Evolutionary conservation across 768 basidiomycete species (phyloP).

Genomic region (Polyporus arcularius): DNA sequence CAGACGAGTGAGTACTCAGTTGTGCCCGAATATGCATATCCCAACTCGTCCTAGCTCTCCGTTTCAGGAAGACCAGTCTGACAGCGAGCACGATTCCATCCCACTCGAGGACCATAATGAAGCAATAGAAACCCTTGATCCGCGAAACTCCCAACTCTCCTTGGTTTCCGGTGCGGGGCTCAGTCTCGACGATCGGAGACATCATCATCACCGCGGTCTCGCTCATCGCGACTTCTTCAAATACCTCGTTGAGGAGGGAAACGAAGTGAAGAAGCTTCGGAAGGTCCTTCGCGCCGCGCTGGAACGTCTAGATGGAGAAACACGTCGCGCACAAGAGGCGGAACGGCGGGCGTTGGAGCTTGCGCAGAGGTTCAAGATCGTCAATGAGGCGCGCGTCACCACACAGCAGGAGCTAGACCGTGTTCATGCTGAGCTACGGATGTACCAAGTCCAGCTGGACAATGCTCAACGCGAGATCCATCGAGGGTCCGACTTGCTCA

Average conservation of each 20-base stretch:
- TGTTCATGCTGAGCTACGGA: constrained; percentile 42
- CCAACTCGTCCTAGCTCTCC: constrained; percentile 5
- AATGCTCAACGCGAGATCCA: constrained; percentile 47
- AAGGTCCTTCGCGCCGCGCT: constrained; percentile 30
- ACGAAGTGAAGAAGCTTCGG: constrained; percentile 29
- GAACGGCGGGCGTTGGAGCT: constrained; percentile 50
- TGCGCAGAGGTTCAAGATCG: constrained; percentile 41
- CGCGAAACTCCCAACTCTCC: constrained; percentile 15
- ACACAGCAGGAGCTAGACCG: constrained; percentile 41
- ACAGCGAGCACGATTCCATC: constrained; percentile 11
- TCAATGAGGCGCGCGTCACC: constrained; percentile 39
- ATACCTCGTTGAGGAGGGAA: constrained; percentile 25
- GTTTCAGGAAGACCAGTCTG: constrained; percentile 15
- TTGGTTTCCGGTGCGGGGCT: constrained; percentile 8
- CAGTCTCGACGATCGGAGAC: constrained; percentile 16
- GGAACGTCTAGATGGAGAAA: constrained; percentile 41
- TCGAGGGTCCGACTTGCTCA: constrained; percentile 44
- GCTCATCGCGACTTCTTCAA: constrained; percentile 26
- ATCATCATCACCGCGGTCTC: constrained; percentile 21
- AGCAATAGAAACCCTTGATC: constrained; percentile 4
- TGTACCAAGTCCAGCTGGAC: constrained; percentile 48
- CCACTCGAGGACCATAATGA: constrained; percentile 2
- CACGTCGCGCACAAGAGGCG: constrained; percentile 44
- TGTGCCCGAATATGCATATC: background rate
- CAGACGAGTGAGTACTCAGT: constrained; percentile 14